Percentiles rank a stretch among this genome's conserved stretches.
Conservation (phyloP, 805 yeast species). For the Saccharomycopsis sp. region DNA sequence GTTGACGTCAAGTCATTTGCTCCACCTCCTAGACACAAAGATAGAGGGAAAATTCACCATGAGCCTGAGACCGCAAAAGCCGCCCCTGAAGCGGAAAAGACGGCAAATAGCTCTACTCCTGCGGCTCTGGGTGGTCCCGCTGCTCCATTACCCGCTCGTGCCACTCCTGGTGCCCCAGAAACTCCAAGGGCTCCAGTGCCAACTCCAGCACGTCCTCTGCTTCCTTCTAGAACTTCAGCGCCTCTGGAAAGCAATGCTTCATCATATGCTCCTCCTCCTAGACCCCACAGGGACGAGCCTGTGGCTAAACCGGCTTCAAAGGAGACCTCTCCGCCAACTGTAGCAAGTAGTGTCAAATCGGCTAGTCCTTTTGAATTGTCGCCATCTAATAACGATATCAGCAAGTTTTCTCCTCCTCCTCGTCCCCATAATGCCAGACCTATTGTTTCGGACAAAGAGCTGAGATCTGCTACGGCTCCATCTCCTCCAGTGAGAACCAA, state of each 20-base stretch:
- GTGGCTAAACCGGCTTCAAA: not conserved
- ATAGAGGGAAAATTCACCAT: conserved; percentile 22
- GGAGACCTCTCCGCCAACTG: too few relatives aligned
- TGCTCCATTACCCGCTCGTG: not conserved
- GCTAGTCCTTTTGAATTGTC: too few relatives aligned
- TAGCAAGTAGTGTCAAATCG: too few relatives aligned
- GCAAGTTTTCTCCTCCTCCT: conserved; percentile 12
- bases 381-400: too few relatives aligned
- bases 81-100: not conserved
- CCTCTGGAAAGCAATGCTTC: conserved; percentile 22
- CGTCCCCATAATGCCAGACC: conserved; percentile 4
- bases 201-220: conserved; percentile 15
- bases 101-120: not conserved
- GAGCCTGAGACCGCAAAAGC: not conserved
- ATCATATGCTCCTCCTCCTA: conserved; percentile 29
- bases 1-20: conserved; percentile 27
- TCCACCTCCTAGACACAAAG: conserved; percentile 37
- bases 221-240: conserved; percentile 24
- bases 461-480: conserved; percentile 1
- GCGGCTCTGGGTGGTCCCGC: not conserved
- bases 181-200: not conserved
- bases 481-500: conserved; percentile 8
- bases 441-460: not conserved
- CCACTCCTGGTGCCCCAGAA: not conserved
- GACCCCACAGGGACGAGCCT: conserved; percentile 14